Percentiles rank a stretch among this genome's conserved stretches.
phyloP scores from a whole-genome alignment of 352 stramenopile species.

The Discostella stelligera region DNA sequence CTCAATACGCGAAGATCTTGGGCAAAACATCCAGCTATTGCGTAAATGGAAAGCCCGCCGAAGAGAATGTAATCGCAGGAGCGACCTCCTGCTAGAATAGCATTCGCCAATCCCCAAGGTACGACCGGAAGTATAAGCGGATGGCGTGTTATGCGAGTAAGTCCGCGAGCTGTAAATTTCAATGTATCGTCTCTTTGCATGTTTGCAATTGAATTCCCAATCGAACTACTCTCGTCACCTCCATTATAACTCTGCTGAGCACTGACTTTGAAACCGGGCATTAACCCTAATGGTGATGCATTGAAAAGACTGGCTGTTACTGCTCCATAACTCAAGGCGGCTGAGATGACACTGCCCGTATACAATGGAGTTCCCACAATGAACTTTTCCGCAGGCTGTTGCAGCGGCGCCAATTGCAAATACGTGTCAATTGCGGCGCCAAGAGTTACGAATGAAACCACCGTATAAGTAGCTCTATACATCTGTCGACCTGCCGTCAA shows the following conservation, averaged over 20 bases:
- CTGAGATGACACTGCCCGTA: constrained; percentile 23
- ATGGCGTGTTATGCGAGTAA: constrained; percentile 61
- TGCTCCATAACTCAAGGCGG: constrained; percentile 37
- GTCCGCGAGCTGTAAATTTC: constrained; percentile 48
- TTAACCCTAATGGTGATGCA: constrained; percentile 52
- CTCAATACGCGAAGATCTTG: constrained; percentile 60
- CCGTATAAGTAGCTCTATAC: constrained; percentile 56
- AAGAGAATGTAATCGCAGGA: constrained; percentile 53
- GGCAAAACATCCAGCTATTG: constrained; percentile 48
- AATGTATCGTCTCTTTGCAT: constrained; percentile 46
- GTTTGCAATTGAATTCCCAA: constrained; percentile 13
- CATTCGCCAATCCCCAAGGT: constrained; percentile 38
- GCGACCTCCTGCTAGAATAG: constrained; percentile 20
- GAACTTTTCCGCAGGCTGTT: background rate
- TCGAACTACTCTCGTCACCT: background rate
- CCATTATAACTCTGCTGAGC: constrained; percentile 3
- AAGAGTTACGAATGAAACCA: constrained; percentile 57
- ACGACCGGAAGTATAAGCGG: constrained; percentile 59
- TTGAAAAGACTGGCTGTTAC: constrained; percentile 58
- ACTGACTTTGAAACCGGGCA: constrained; percentile 28
- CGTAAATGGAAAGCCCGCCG: constrained; percentile 52
- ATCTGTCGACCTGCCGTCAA: constrained; percentile 58
- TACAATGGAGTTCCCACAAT: constrained; percentile 1
- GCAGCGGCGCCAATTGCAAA: constrained; percentile 18
- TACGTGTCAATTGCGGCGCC: constrained; percentile 51